phyloP scores from a whole-genome alignment of 176 grass and related monocot genomes.

The Saccharum spontaneum region DNA sequence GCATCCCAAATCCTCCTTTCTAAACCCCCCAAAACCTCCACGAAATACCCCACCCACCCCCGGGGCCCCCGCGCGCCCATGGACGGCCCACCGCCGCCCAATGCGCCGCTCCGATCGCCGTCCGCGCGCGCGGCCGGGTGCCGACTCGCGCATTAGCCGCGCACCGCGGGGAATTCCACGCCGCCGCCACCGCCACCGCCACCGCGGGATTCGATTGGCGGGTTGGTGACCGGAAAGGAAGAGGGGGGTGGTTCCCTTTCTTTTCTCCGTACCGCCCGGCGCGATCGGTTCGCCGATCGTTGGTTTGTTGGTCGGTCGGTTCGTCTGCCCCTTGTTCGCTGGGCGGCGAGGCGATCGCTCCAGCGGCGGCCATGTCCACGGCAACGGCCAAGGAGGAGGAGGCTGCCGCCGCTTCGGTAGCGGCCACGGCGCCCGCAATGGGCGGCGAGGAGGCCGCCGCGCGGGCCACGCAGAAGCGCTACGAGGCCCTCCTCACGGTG shows the following conservation, averaged over 20 bases:
- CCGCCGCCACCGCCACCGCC: not conserved
- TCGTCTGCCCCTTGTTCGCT: not conserved
- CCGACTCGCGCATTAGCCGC: constrained; percentile 15
- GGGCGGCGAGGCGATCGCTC: constrained; percentile 20
- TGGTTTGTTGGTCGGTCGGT: not conserved
- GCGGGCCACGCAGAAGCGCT: constrained; percentile 63
- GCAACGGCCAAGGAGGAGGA: constrained; percentile 29
- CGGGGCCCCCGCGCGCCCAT: constrained; percentile 26
- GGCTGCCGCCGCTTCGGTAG: not conserved
- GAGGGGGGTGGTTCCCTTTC: constrained; percentile 1
- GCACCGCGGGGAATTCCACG: not conserved
- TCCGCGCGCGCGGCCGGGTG: not conserved
- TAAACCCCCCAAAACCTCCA: constrained; percentile 53
- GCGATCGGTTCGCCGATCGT: constrained; percentile 28
- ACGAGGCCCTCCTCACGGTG: constrained; percentile 64
- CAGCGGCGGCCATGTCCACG: constrained; percentile 32
- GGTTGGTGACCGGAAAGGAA: constrained; percentile 16
- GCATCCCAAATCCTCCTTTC: constrained; percentile 28
- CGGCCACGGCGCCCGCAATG: constrained; percentile 23
- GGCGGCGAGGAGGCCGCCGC: constrained; percentile 56
- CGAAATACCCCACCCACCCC: constrained; percentile 24
- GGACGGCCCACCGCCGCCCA: constrained; percentile 37
- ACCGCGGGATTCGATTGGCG: constrained; percentile 21
- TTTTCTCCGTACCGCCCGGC: not conserved
- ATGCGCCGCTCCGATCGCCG: constrained; percentile 43